Conservation (phyloP, 108 stramenopile species). For the Cyclotella sp. region DNA sequence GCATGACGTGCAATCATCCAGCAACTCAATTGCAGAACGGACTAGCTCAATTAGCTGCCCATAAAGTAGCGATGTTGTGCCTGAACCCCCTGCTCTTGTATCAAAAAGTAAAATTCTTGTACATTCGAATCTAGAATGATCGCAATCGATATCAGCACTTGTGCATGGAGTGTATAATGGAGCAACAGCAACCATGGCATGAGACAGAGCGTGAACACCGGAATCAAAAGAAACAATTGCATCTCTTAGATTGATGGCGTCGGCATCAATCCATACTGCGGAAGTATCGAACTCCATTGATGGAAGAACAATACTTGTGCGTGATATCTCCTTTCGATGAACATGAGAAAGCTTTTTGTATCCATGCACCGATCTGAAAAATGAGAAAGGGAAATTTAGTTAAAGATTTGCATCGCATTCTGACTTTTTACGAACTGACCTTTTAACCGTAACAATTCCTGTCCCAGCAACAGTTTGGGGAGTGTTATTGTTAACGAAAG, state of each 20-base stretch:
- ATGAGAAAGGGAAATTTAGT: not conserved
- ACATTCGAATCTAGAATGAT: conserved; percentile 63
- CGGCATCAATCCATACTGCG: conserved; percentile 93
- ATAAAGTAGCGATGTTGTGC: conserved; percentile 70
- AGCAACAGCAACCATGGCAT: conserved; percentile 91
- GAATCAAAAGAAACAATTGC: conserved; percentile 60
- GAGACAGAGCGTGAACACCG: conserved; percentile 93
- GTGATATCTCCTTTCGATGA: conserved; percentile 70
- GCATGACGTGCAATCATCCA: conserved; percentile 72
- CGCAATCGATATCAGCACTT: conserved; percentile 76
- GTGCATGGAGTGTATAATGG: conserved; percentile 91
- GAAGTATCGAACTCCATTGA: conserved; percentile 92
- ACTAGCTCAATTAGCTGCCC: conserved; percentile 57
- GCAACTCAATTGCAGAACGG: conserved; percentile 68
- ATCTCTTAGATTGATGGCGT: conserved; percentile 55
- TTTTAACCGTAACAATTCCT: conserved; percentile 68
- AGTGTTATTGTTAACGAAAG: conserved; percentile 8
- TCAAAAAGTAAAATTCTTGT: conserved; percentile 79
- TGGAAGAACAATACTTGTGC: conserved; percentile 86
- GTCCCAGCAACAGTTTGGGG: conserved; percentile 68
- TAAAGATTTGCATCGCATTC: not conserved
- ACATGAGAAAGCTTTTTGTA: conserved; percentile 81
- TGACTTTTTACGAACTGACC: conserved; percentile 14
- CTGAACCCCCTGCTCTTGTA: conserved; percentile 79
- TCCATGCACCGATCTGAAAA: conserved; percentile 77